These are phyloP conservation scores for Hypoxylon sp. DNA, from an alignment of 2,329 filamentous ascomycete genomes.

Conservation along the genomic window DNA sequence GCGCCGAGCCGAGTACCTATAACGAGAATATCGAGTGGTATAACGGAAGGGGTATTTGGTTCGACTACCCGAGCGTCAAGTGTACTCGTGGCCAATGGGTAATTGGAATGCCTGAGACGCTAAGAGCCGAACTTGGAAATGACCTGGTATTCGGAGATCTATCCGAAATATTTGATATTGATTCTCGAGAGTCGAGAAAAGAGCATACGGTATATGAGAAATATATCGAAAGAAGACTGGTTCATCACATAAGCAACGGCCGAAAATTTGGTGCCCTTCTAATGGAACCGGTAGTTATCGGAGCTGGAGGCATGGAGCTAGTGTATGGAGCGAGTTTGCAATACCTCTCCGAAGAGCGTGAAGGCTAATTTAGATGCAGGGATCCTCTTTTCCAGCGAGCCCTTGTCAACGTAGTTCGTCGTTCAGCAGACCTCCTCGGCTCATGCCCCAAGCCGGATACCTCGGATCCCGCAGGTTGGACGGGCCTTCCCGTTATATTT, in stretches of 20 bases:
- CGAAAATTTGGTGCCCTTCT: constrained; percentile 82
- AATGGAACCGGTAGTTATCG: constrained; percentile 84
- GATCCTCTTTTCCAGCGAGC: constrained; percentile 86
- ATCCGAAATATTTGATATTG: constrained; percentile 72
- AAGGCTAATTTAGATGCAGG: constrained; percentile 57
- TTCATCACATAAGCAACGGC: constrained; percentile 67
- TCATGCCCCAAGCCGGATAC: constrained; percentile 18
- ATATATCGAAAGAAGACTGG: constrained; percentile 71
- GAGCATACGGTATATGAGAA: constrained; percentile 68
- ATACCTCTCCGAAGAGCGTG: neutral
- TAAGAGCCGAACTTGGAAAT: constrained; percentile 62
- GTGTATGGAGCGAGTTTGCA: constrained; percentile 66
- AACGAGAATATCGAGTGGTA: constrained; percentile 93
- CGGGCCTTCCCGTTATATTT: constrained; percentile 82
- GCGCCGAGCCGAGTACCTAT: constrained; percentile 80
- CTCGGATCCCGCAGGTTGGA: constrained; percentile 65
- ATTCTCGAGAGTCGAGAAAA: constrained; percentile 61
- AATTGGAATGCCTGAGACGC: constrained; percentile 67
- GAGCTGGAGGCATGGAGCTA: constrained; percentile 87
- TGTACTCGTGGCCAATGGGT: constrained; percentile 77
- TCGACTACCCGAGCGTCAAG: constrained; percentile 81
- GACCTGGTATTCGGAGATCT: constrained; percentile 64
- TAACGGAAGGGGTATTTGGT: constrained; percentile 82
- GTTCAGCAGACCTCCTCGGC: constrained; percentile 69
- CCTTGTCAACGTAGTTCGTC: constrained; percentile 77